Evolutionary conservation across 345 rosid species (phyloP).

Genomic region (Lumnitzera littorea): DNA sequence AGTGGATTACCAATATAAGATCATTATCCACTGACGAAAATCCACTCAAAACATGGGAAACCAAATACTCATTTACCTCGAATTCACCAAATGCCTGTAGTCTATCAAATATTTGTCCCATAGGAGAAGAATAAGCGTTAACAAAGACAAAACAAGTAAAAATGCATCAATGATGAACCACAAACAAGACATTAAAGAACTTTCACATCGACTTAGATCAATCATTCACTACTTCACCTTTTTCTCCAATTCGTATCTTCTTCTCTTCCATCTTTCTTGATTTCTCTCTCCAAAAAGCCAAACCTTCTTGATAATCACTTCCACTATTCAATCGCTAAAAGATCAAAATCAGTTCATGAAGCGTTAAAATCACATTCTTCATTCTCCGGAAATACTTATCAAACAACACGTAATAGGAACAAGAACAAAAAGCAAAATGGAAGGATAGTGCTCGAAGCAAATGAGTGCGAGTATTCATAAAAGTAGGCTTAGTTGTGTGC

Average conservation of each 20-base stretch:
- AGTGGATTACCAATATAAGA: background rate
- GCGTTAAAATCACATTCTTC: no score
- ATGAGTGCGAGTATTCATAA: no score
- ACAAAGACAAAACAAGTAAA: background rate
- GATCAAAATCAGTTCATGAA: no score
- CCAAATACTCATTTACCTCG: constrained; percentile 36
- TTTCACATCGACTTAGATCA: background rate
- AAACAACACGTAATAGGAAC: no score
- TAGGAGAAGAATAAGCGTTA: constrained; percentile 82
- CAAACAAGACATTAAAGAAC: no score
- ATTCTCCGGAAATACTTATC: no score
- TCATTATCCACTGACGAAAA: background rate
- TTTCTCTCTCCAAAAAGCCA: background rate
- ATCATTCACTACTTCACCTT: constrained; percentile 48
- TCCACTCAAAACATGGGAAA: background rate
- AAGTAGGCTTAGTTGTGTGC: no score
- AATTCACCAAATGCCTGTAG: constrained; percentile 90
- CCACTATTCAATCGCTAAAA: no score
- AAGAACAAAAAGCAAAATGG: no score
- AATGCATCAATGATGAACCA: no score
- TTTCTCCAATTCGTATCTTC: constrained; percentile 49
- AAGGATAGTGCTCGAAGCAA: no score
- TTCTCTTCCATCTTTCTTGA: constrained; percentile 21
- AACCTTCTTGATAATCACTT: background rate
- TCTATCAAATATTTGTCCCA: constrained; percentile 77